phyloP scores from a whole-genome alignment of 345 rosid species.

The Linum lewisii region DNA sequence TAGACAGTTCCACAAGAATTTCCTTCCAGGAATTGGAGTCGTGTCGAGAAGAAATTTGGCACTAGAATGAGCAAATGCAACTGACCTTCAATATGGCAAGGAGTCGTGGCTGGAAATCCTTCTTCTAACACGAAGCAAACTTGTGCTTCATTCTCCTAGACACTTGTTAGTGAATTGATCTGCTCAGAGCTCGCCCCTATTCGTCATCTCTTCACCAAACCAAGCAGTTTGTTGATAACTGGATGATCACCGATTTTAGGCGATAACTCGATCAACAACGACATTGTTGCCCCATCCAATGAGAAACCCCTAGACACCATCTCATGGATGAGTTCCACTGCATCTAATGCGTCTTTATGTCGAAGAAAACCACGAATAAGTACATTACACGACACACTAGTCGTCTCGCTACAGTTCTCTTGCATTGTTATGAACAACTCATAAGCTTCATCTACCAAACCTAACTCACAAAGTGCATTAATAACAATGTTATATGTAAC shows the following conservation, averaged over 20 bases:
- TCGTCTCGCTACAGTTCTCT: neutral
- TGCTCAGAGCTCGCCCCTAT: too few species aligned
- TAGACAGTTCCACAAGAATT: too few species aligned
- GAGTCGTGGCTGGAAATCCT: too few species aligned
- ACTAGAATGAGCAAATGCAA: too few species aligned
- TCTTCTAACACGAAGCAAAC: too few species aligned
- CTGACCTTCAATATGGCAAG: too few species aligned
- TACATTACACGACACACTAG: constrained; percentile 5
- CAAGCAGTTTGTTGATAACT: neutral
- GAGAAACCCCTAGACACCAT: neutral
- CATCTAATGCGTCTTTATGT: neutral
- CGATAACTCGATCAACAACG: neutral
- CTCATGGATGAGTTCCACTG: neutral
- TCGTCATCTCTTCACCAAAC: neutral
- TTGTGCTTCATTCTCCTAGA: too few species aligned
- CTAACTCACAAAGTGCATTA: constrained; percentile 10
- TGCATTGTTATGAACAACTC: constrained; percentile 11
- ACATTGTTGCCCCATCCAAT: neutral
- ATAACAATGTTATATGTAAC: neutral
- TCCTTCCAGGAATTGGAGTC: too few species aligned
- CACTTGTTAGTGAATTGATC: too few species aligned
- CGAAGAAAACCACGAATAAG: constrained; percentile 12
- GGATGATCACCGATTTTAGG: neutral
- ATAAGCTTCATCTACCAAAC: constrained; percentile 12
- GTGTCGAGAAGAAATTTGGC: too few species aligned